Base-by-base conservation (phyloP, 2,329 filamentous ascomycete species). In the Penicillium sp. region DNA sequence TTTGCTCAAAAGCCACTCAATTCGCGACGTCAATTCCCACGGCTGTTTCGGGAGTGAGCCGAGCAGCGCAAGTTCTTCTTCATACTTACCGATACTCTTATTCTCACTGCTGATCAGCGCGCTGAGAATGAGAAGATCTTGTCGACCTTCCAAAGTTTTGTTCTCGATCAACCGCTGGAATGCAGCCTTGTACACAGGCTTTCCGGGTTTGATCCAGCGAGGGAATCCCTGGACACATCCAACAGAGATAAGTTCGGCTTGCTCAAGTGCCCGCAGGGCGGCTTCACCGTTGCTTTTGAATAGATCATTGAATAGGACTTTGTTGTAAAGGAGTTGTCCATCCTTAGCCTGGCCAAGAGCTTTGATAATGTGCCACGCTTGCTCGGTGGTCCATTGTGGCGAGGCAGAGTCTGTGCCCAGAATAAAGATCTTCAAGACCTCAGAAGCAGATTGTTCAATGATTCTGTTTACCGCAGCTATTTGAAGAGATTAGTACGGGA, bases 381-480 rank as follows among this genome's bases (percentile, higher is more conserved):
- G 94, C 68, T 94, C 87, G 4, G 85, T 80, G 0, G 87, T 89
- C 89, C 91, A 97, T 51, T 83, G 83, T 27, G 83, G 82, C 40
- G 80, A 77, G 2, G 79, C 76, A 49, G 83, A 83, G 44, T 85
- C 84, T 23, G 75, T 70, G 42, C 80, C 67, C 3, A 95, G 79
- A 27, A 99, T 84, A 76, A 92, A 97, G 81, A 97, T 92, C 69
- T 96, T 96, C 58, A 96, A 78, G 46, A 97, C 92, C 69, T 97
- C 94, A 0, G 89, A 90, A 0, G 92, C 89, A 18, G 89, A 89
- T 69, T 96, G 91, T 52, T 90, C 87, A 51, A 96, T 89, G 59
- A 99, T 97, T 61, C 96, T 92, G 22, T 86, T 80, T 2, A 97
- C 88, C 2, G 94, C 94, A 63, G 88, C 82, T 79, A 54, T 53